phyloP scores from a whole-genome alignment of 108 stramenopile genomes.

The Parietichytrium sp. region DNA sequence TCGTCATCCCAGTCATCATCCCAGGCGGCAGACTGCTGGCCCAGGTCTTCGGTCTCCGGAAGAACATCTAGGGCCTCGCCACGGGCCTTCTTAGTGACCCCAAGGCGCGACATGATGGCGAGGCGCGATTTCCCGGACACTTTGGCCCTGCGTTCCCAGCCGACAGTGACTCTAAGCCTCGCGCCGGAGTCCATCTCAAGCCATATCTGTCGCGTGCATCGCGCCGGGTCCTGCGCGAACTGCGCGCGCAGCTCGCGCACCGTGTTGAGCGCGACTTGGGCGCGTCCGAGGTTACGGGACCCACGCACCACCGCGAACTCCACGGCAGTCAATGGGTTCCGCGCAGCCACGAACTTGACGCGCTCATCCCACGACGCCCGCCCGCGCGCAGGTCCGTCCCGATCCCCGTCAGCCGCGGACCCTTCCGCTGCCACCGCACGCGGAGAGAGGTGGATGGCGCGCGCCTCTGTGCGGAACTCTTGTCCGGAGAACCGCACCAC shows the following conservation, averaged over 20 bases:
- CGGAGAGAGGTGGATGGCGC: too few species aligned
- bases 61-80: not conserved
- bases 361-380: conserved; percentile 26
- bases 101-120: conserved; percentile 1
- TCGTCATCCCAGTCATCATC: not conserved
- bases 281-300: not conserved
- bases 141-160: not conserved
- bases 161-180: not conserved
- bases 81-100: not conserved
- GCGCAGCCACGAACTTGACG: not conserved
- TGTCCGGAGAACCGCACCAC: conserved; percentile 21
- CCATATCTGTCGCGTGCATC: not conserved
- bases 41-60: not conserved
- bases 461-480: conserved; percentile 25
- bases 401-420: too few species aligned
- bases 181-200: conserved; percentile 24
- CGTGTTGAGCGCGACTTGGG: not conserved
- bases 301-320: not conserved
- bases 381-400: too few species aligned
- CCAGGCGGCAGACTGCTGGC: not conserved
- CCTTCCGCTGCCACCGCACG: too few species aligned
- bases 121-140: not conserved
- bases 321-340: not conserved
- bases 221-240: not conserved
- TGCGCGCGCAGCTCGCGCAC: conserved; percentile 15